phyloP scores from a whole-genome alignment of 768 basidiomycete genomes.

The Rhodotorula diobovata region DNA sequence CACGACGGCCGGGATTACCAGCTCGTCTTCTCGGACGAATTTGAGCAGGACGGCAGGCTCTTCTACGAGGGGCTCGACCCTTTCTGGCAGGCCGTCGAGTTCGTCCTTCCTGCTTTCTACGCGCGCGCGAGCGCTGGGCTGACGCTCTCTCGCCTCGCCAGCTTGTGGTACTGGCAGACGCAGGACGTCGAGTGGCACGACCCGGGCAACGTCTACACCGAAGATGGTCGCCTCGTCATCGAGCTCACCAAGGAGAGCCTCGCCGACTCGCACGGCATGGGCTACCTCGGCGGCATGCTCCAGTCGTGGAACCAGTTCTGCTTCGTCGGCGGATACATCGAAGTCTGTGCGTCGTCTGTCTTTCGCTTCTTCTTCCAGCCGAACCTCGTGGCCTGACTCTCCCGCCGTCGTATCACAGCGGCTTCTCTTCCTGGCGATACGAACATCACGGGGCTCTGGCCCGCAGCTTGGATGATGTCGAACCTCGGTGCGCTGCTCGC shows the following conservation, averaged over 20 bases:
- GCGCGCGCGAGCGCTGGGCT: neutral
- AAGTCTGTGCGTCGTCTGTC: conserved; percentile 12
- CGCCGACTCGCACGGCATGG: conserved; percentile 13
- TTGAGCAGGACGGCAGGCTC: conserved; percentile 65
- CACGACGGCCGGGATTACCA: conserved; percentile 73
- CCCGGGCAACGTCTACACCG: conserved; percentile 48
- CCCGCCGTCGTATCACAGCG: no score
- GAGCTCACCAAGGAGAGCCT: conserved; percentile 12
- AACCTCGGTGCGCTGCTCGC: conserved; percentile 58
- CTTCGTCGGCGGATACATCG: conserved; percentile 44
- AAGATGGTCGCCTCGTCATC: conserved; percentile 45
- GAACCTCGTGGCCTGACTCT: no score
- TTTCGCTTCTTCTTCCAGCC: neutral
- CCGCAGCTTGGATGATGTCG: conserved; percentile 44
- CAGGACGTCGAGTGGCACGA: conserved; percentile 40
- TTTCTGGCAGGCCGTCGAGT: conserved; percentile 50
- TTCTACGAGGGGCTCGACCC: conserved; percentile 55
- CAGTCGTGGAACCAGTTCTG: conserved; percentile 40
- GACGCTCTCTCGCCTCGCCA: neutral
- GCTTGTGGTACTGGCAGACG: no score
- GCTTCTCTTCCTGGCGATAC: conserved; percentile 11
- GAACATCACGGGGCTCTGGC: conserved; percentile 24
- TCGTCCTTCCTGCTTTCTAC: neutral
- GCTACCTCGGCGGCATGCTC: conserved; percentile 58
- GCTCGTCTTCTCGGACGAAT: conserved; percentile 83